Evolutionary conservation across 2,329 filamentous ascomycete genomes (phyloP).

Genomic region (Botrytis paeoniae): DNA sequence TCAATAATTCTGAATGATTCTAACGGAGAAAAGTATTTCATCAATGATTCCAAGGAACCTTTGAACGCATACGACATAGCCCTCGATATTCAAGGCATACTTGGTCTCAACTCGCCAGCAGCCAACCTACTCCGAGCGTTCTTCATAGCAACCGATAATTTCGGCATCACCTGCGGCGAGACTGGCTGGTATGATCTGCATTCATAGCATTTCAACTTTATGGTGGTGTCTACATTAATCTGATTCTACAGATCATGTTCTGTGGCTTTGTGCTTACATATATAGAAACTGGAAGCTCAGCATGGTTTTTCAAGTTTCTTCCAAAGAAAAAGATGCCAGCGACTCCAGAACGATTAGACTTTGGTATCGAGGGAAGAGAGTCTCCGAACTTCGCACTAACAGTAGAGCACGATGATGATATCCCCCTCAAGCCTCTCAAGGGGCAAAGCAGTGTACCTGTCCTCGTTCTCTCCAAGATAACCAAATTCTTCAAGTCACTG

Average conservation of each 20-base stretch:
- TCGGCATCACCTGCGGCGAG: conserved; percentile 30
- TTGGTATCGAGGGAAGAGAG: neutral
- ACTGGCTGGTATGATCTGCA: conserved; percentile 24
- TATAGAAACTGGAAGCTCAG: neutral
- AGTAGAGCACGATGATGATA: neutral
- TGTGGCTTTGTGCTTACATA: neutral
- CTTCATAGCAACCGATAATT: conserved; percentile 45
- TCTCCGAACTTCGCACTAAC: neutral
- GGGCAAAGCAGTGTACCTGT: neutral
- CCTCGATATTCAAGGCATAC: neutral
- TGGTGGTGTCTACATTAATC: conserved; percentile 31
- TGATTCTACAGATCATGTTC: conserved; percentile 31
- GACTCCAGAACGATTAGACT: neutral
- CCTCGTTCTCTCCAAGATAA: neutral
- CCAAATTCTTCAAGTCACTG: neutral
- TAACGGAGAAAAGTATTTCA: neutral
- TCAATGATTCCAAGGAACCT: neutral
- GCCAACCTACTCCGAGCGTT: conserved; percentile 57
- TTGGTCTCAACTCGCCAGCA: conserved; percentile 38
- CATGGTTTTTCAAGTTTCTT: neutral
- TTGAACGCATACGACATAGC: neutral
- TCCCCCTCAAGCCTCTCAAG: neutral
- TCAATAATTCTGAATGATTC: neutral
- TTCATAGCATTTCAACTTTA: conserved; percentile 31
- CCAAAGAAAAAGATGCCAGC: neutral